A percentile compares a stretch with the other conserved stretches of the same genome.
Evolutionary conservation across 192 early-diverging fungal genomes (phyloP).

Genomic region (Linderina pennispora): DNA sequence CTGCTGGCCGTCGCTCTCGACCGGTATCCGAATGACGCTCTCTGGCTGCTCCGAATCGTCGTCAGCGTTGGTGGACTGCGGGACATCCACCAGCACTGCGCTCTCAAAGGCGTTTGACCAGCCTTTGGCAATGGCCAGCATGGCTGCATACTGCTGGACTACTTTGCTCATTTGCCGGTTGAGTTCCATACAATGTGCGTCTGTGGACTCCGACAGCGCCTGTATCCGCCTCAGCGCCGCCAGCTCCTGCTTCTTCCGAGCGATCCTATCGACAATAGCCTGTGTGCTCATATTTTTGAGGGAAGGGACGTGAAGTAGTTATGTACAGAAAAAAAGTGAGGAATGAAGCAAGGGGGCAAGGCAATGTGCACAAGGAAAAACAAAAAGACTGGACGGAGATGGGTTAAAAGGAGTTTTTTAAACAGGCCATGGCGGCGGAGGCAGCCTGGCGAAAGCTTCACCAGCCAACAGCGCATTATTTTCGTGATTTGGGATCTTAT

Average conservation of each 20-base stretch:
- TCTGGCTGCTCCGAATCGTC: slow-evolving; percentile 42
- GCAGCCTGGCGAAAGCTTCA: no score
- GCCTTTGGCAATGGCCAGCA: slow-evolving; percentile 29
- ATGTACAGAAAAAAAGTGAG: background rate
- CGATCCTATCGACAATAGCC: slow-evolving; percentile 28
- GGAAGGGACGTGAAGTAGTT: no score
- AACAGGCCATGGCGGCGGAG: no score
- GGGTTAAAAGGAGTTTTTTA: no score
- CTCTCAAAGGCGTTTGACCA: slow-evolving; percentile 47
- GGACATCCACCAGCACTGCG: slow-evolving; percentile 35
- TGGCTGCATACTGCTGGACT: slow-evolving; percentile 37
- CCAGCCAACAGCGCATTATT: no score
- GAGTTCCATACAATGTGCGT: slow-evolving; percentile 42
- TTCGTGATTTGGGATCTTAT: no score
- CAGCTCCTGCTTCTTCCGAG: slow-evolving; percentile 43
- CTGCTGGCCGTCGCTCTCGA: no score
- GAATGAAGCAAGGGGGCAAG: background rate
- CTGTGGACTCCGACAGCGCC: slow-evolving; percentile 34
- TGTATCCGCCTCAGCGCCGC: slow-evolving; percentile 36
- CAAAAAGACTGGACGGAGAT: no score
- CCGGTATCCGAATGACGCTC: slow-evolving; percentile 40
- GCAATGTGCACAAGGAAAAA: background rate
- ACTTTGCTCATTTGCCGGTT: slow-evolving; percentile 45
- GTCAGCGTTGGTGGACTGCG: slow-evolving; percentile 22
- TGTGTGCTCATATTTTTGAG: slow-evolving; percentile 45